Evolutionary conservation across 139 green algal species (phyloP), one percentile per base, ranked within the genome.

Genomic region (Chlorella ohadii): DNA sequence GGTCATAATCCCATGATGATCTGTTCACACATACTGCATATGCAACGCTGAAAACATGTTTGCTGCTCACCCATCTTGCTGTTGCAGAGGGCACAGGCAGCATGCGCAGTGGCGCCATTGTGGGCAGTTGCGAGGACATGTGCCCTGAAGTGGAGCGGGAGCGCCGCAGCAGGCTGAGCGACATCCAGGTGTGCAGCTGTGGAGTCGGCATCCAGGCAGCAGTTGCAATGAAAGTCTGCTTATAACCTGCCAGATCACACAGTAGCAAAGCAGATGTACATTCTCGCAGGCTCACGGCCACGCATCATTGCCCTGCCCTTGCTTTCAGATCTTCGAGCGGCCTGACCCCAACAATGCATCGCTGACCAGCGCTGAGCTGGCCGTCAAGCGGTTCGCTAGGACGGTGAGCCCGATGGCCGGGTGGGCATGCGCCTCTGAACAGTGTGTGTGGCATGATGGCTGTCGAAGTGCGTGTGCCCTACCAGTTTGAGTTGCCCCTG

Each of bases 371-470:
- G 64, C 89, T 0, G 36, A 83, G 12, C 87, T 96, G 44, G 92
- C 91, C 0, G 92, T 96, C 27, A 97, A 94, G 66, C 92, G 94
- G 41, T 96, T 96, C 84, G 89, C 92, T 31, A 87, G 95, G 15
- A 93, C 88, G 27, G 85, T 92, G 65, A 33, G 84, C 66, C 66
- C 4, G 1, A 13, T 38, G n/a, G n/a, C n/a, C n/a, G n/a, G n/a
- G n/a, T n/a, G n/a, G n/a, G n/a, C n/a, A n/a, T n/a, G n/a, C n/a
- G n/a, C n/a, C n/a, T n/a, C n/a, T n/a, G n/a, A n/a, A 51, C 51
- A 59, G 19, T 59, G 19, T 59, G 51, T 59, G 44, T 51, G n/a
- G n/a, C n/a, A n/a, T n/a, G n/a, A n/a, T n/a, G n/a, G n/a, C n/a
- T n/a, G n/a, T n/a, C n/a, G n/a, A n/a, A n/a, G n/a, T n/a, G n/a